Conservation (phyloP, 2,329 filamentous ascomycete species). For the Talaromyces albobiverticillius region DNA sequence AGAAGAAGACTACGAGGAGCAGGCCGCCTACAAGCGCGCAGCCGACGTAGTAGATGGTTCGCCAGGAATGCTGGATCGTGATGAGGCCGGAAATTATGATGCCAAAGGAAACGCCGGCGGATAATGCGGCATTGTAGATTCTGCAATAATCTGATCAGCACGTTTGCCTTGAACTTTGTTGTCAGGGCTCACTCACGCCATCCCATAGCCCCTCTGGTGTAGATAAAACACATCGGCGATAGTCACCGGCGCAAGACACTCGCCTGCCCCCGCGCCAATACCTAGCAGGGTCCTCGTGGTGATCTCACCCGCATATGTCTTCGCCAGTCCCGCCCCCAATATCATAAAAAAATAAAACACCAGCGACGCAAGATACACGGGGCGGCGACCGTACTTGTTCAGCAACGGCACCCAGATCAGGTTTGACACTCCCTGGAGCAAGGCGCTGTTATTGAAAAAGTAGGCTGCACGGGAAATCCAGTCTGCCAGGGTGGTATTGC, state of each 20-base stretch:
- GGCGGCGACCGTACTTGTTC: constrained; percentile 35
- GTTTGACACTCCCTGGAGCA: constrained; percentile 46
- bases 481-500: background rate
- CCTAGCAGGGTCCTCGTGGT: constrained; percentile 52
- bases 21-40: constrained; percentile 50
- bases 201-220: constrained; percentile 53
- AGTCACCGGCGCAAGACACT: constrained; percentile 48
- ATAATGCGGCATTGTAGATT: constrained; percentile 22
- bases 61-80: constrained; percentile 30
- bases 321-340: background rate
- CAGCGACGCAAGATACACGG: constrained; percentile 25
- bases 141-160: background rate
- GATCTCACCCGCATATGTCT: constrained; percentile 20
- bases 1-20: constrained; percentile 50
- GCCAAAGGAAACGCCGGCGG: constrained; percentile 20
- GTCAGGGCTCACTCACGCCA: constrained; percentile 25
- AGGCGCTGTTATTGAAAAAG: constrained; percentile 55
- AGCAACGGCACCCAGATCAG: constrained; percentile 39
- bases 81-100: constrained; percentile 32
- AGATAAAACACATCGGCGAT: constrained; percentile 58
- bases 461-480: constrained; percentile 42
- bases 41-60: constrained; percentile 42
- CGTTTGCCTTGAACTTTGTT: too few relatives aligned
- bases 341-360: background rate
- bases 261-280: constrained; percentile 53